A percentile compares a stretch with the other conserved stretches of the same genome.
These are phyloP conservation scores for Russula emetica DNA, from an alignment of 768 basidiomycete species.

Conservation along the genomic window DNA sequence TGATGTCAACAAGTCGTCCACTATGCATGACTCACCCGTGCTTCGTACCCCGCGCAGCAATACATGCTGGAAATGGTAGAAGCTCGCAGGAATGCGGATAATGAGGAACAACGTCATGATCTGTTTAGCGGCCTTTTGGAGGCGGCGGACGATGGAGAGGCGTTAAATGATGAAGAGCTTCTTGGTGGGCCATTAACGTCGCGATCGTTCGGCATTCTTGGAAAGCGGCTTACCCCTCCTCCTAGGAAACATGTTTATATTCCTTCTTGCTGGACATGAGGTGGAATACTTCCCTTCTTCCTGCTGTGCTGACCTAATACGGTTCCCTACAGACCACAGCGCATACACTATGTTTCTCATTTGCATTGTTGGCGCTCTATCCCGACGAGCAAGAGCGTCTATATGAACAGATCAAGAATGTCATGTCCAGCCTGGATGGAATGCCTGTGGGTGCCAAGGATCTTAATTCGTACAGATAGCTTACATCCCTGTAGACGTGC, in stretches of 20 bases:
- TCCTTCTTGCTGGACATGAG: constrained; percentile 38
- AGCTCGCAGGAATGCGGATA: constrained; percentile 20
- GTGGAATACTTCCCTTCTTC: constrained; percentile 11
- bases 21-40: neutral
- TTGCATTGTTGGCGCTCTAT: constrained; percentile 42
- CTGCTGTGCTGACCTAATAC: neutral
- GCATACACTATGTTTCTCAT: constrained; percentile 38
- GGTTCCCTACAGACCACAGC: constrained; percentile 35
- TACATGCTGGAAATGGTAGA: constrained; percentile 34
- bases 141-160: constrained; percentile 21
- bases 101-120: constrained; percentile 29
- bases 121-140: constrained; percentile 32
- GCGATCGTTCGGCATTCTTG: neutral
- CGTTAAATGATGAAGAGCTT: constrained; percentile 30
- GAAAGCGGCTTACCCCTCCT: neutral
- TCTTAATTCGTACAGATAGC: neutral
- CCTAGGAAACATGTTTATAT: constrained; percentile 33
- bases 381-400: constrained; percentile 42
- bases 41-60: constrained; percentile 12
- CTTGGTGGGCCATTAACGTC: constrained; percentile 11
- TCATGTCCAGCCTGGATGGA: constrained; percentile 34
- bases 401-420: constrained; percentile 35
- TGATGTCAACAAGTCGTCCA: too few relatives aligned
- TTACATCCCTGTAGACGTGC: constrained; percentile 24
- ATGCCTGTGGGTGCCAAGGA: constrained; percentile 6